Base-by-base conservation (phyloP, 345 rosid species). In the Citrus mangshanensis region DNA sequence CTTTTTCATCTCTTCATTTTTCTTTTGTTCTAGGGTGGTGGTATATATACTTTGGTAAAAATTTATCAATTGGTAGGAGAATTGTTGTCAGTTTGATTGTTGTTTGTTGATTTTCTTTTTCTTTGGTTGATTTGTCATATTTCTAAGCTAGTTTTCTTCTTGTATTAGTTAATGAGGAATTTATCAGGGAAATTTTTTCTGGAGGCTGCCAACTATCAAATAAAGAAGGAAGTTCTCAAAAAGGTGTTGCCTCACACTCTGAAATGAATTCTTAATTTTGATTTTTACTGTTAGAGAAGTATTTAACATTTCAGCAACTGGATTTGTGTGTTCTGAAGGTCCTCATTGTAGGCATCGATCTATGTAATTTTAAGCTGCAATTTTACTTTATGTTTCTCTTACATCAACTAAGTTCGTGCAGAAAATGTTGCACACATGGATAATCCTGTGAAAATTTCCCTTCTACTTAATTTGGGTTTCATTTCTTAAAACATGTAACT, bases 191-290 rank as follows among this genome's bases (percentile, higher is more conserved):
- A 65, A 18, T 54, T 93, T 71, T 82, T 91, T 72, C 40, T 77
- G 51, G 94, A 90, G 83, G 95, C 98, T 85, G 98, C 98, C 65
- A 92, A 93, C 77, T 95, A 93, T 84, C 93, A 89, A 85, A 87
- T 91, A 69, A 89, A 87, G 84, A 93, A 85, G 86, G 97, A 93
- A 88, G 80, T 90, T 81, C 82, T 95, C 12, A 90, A 81, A 82
- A 91, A 89, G 93, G 98, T 93, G 81, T 59, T 56, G 24, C 49
- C 24, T 60, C 27, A 42, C 28, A 19, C 75, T 24, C 40, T 27
- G 54, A 65, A 54, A 4, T 18, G 22, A 19, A 54, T 54, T 54
- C 22, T 54, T 54, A 54, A 54, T 54, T 16, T 54, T 54, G 21
- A 54, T 28, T 30, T 28, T 27, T 16, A 6, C 16, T 32, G 34